Evolutionary conservation across 768 basidiomycete genomes (phyloP).

Genomic region (Lentinula guzmanii): DNA sequence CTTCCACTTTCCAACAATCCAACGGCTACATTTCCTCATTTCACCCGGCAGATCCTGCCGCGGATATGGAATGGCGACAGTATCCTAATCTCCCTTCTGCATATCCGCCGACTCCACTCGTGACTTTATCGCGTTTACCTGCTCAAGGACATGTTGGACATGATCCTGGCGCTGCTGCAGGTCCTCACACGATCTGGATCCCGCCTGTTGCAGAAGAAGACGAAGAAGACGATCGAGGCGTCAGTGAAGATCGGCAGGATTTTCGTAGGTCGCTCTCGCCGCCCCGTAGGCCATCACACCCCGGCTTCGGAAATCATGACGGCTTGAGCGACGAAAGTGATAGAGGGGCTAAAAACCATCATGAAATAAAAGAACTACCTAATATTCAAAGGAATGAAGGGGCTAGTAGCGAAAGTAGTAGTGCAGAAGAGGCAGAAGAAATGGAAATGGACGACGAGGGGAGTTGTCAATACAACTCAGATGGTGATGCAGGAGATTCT

Average conservation of each 20-base stretch:
- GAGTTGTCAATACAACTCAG: constrained; percentile 20
- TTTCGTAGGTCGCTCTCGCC: constrained; percentile 68
- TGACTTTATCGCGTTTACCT: constrained; percentile 26
- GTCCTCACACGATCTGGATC: constrained; percentile 14
- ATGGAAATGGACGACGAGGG: constrained; percentile 18
- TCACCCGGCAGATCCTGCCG: constrained; percentile 2
- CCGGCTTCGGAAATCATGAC: constrained; percentile 43
- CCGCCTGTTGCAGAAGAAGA: constrained; percentile 35
- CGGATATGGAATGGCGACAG: constrained; percentile 62
- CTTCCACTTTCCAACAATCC: background rate
- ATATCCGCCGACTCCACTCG: constrained; percentile 67
- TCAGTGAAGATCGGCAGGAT: constrained; percentile 36
- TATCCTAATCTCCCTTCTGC: constrained; percentile 76
- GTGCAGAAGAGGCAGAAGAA: constrained; percentile 9
- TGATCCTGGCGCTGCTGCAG: constrained; percentile 7
- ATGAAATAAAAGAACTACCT: background rate
- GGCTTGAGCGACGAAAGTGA: constrained; percentile 49
- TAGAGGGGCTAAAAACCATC: constrained; percentile 5
- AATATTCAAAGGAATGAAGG: background rate
- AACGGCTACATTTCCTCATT: background rate
- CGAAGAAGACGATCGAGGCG: constrained; percentile 1
- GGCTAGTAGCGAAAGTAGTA: background rate
- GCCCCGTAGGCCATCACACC: constrained; percentile 52
- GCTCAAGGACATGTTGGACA: background rate
- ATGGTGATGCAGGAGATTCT: constrained; percentile 27